These are phyloP conservation scores for Aspergillus pseudonomiae DNA, from an alignment of 2,329 filamentous ascomycete genomes.

Conservation along the genomic window DNA sequence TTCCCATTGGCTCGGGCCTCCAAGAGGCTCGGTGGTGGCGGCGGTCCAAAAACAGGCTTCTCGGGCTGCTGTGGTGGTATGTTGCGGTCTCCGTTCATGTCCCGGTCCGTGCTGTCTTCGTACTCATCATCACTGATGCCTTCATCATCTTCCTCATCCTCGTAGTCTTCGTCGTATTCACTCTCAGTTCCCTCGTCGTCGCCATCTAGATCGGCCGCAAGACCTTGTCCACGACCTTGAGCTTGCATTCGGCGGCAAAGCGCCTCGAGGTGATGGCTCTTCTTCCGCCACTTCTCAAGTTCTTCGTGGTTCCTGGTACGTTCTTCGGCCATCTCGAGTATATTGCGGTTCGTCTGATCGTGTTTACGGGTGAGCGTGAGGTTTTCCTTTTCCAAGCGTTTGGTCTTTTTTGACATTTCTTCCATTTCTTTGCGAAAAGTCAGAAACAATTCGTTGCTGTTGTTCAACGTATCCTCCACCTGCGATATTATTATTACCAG, in stretches of 20 bases:
- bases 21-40: conserved; percentile 54
- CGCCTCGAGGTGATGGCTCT: conserved; percentile 88
- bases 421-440: conserved; percentile 99
- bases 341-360: conserved; percentile 90
- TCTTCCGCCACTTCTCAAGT: conserved; percentile 77
- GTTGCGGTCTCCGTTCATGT: conserved; percentile 29
- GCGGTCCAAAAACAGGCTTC: conserved; percentile 52
- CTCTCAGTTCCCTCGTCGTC: conserved; percentile 45
- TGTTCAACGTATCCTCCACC: conserved; percentile 98
- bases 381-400: conserved; percentile 95
- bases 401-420: conserved; percentile 99
- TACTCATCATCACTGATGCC: conserved; percentile 63
- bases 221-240: conserved; percentile 78
- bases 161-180: conserved; percentile 62
- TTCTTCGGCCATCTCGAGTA: conserved; percentile 96
- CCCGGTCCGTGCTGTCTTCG: conserved; percentile 40
- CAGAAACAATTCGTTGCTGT: conserved; percentile 94
- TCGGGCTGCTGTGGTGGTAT: conserved; percentile 35
- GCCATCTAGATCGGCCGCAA: conserved; percentile 61
- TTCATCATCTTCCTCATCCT: conserved; percentile 67
- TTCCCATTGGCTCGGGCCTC: conserved; percentile 51
- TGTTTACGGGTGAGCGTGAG: conserved; percentile 88
- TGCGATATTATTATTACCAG: conserved; percentile 58
- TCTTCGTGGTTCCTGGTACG: conserved; percentile 75
- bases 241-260: conserved; percentile 97